Conservation (phyloP, 306 rosid genomes). For the Cucurbita argyrosperma region DNA sequence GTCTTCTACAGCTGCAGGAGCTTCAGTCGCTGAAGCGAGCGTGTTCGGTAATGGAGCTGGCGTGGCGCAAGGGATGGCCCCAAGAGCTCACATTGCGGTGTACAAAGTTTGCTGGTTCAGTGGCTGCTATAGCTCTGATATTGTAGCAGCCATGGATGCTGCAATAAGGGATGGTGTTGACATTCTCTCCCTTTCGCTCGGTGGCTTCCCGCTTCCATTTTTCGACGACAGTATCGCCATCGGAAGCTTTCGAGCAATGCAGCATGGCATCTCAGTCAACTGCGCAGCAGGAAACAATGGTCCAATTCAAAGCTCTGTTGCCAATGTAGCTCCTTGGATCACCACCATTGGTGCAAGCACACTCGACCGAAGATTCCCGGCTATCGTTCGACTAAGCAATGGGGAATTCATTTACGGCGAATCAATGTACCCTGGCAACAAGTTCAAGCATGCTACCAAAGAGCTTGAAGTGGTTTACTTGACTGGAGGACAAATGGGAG, state of each 20-base stretch:
- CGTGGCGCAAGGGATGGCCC: conserved; percentile 85
- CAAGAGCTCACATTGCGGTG: conserved; percentile 61
- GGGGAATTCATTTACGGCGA: conserved; percentile 59
- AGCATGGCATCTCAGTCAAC: conserved; percentile 62
- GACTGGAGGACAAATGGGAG: conserved; percentile 24
- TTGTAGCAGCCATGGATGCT: conserved; percentile 73
- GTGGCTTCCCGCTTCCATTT: conserved; percentile 69
- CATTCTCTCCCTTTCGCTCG: conserved; percentile 70
- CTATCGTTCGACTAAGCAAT: conserved; percentile 44
- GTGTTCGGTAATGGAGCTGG: conserved; percentile 72
- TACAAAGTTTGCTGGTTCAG: conserved; percentile 86
- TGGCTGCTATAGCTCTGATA: conserved; percentile 88
- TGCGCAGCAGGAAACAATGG: conserved; percentile 92
- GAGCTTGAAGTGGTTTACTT: conserved; percentile 52
- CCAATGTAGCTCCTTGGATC: conserved; percentile 96
- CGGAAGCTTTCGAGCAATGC: conserved; percentile 79
- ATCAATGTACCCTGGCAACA: conserved; percentile 52
- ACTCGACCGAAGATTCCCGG: conserved; percentile 64
- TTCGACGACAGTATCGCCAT: conserved; percentile 70
- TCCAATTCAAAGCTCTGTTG: conserved; percentile 60
- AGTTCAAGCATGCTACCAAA: conserved; percentile 8
- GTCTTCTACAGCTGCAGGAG: conserved; percentile 70
- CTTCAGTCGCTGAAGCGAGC: conserved; percentile 36
- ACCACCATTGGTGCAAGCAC: conserved; percentile 77
- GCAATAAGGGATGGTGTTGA: conserved; percentile 80